phyloP scores from a whole-genome alignment of 306 rosid species.

The Phaseolus lunatus region DNA sequence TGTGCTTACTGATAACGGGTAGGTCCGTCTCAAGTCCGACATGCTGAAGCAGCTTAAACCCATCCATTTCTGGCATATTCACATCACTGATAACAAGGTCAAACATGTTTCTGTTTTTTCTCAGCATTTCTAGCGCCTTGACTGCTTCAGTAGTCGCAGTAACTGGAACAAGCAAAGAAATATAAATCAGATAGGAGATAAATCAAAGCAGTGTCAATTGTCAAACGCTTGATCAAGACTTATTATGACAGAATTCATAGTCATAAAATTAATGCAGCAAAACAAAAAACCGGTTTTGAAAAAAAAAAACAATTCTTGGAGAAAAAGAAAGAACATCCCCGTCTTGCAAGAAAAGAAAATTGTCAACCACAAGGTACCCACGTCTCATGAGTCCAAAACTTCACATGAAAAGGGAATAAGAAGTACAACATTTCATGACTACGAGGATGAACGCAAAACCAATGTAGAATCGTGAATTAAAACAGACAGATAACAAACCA shows the following conservation, averaged over 20 bases:
- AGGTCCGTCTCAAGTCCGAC: slow-evolving; percentile 93
- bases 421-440: not conserved
- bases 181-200: slow-evolving; percentile 26
- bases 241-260: not conserved
- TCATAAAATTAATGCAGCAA: not conserved
- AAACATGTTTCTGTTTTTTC: slow-evolving; percentile 70
- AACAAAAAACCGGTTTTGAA: not conserved
- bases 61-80: slow-evolving; percentile 92
- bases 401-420: not conserved
- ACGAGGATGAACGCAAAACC: not conserved
- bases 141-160: slow-evolving; percentile 70
- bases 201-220: slow-evolving; percentile 28
- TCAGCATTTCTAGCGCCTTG: slow-evolving; percentile 72
- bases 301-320: not conserved
- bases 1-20: slow-evolving; percentile 82
- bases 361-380: not conserved
- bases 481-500: slow-evolving; percentile 55
- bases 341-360: not conserved
- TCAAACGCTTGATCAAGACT: not conserved
- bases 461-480: slow-evolving; percentile 9
- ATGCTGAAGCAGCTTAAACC: slow-evolving; percentile 83
- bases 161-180: slow-evolving; percentile 56
- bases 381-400: not conserved
- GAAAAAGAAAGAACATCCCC: not conserved
- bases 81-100: slow-evolving; percentile 89